Percentiles rank a stretch among this genome's conserved stretches.
phyloP scores from a whole-genome alignment of 768 basidiomycete genomes.

The Rickenella mellea region DNA sequence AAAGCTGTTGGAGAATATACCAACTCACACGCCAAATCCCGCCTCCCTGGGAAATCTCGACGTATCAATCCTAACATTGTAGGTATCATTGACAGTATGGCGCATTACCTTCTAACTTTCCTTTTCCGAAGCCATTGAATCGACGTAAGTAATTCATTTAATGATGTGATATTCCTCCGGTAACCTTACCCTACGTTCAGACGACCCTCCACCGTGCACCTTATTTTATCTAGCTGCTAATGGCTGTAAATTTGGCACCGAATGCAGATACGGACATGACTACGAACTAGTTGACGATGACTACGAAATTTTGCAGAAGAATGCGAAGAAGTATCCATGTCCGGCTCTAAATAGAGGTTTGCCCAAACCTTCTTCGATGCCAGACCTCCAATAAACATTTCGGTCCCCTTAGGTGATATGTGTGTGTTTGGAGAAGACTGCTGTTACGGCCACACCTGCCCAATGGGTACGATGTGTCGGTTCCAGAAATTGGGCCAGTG shows the following conservation, averaged over 20 bases:
- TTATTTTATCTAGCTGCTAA: conserved; percentile 47
- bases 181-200: conserved; percentile 25
- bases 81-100: too few species aligned
- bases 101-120: too few species aligned
- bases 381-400: neutral
- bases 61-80: too few species aligned
- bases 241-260: conserved; percentile 43
- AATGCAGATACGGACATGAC: conserved; percentile 56
- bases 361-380: conserved; percentile 7
- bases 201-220: conserved; percentile 59
- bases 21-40: too few species aligned
- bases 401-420: conserved; percentile 30
- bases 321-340: conserved; percentile 57
- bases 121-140: too few species aligned
- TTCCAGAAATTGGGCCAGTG: conserved; percentile 46
- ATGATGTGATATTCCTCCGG: too few species aligned
- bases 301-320: conserved; percentile 40
- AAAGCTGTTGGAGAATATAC: too few species aligned
- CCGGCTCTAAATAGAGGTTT: conserved; percentile 48
- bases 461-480: conserved; percentile 43
- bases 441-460: conserved; percentile 28
- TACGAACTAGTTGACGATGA: conserved; percentile 48
- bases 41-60: too few species aligned
- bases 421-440: conserved; percentile 56
- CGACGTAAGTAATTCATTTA: too few species aligned